Evolutionary conservation across 192 early-diverging fungal species (phyloP).

Genomic region (Geranomyces michiganensis): DNA sequence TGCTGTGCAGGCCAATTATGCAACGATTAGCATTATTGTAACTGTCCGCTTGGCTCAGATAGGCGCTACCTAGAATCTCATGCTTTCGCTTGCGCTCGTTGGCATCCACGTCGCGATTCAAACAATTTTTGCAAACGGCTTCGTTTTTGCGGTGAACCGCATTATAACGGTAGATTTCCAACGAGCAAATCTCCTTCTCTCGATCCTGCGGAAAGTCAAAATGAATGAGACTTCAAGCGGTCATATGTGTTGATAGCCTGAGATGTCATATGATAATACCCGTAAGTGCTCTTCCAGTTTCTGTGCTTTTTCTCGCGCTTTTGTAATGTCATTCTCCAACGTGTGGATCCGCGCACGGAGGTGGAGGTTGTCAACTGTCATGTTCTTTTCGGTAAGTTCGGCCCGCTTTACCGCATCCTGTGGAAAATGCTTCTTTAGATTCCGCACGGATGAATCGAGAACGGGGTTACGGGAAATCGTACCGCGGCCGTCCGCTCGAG

Average conservation of each 20-base stretch:
- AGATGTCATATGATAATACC: constrained; percentile 24
- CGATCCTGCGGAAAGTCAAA: constrained; percentile 45
- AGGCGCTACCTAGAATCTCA: constrained; percentile 32
- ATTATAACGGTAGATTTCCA: constrained; percentile 65
- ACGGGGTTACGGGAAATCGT: neutral
- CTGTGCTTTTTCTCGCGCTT: constrained; percentile 40
- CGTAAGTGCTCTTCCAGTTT: constrained; percentile 45
- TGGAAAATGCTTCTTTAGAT: neutral
- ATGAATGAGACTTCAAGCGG: neutral
- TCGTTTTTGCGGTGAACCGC: constrained; percentile 58
- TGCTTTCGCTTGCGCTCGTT: constrained; percentile 35
- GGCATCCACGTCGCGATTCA: constrained; percentile 47
- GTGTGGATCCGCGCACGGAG: constrained; percentile 50
- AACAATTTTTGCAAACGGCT: constrained; percentile 52
- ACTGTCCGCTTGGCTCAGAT: no score
- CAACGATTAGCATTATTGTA: no score
- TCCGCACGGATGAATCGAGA: neutral
- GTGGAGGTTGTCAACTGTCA: constrained; percentile 51
- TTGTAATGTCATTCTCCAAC: constrained; percentile 47
- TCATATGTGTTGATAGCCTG: neutral
- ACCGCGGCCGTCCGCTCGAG: constrained; percentile 36
- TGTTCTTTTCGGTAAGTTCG: constrained; percentile 54
- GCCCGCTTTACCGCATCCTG: constrained; percentile 47
- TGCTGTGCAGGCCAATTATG: neutral
- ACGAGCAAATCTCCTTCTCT: constrained; percentile 60